These are phyloP conservation scores for Guyanaporus albipodus DNA, from an alignment of 768 basidiomycete genomes.

Conservation along the genomic window DNA sequence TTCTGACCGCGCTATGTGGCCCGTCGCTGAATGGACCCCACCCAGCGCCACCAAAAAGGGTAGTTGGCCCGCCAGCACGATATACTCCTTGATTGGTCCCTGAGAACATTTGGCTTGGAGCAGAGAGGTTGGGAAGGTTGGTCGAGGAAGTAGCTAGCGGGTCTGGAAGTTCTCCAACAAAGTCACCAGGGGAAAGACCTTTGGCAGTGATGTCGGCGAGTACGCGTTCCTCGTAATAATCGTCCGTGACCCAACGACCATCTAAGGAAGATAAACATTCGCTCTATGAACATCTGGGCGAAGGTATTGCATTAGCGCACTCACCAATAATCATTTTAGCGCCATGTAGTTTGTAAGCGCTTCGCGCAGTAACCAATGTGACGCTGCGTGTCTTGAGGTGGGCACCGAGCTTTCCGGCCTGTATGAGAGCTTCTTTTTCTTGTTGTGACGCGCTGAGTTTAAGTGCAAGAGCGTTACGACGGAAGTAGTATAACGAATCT, in stretches of 20 bases:
- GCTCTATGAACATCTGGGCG: not conserved
- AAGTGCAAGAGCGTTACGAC: slow-evolving; percentile 83
- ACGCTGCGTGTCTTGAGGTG: slow-evolving; percentile 90
- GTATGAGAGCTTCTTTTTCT: slow-evolving; percentile 92
- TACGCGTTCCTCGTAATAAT: slow-evolving; percentile 90
- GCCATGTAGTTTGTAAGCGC: slow-evolving; percentile 92
- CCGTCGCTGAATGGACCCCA: slow-evolving; percentile 88
- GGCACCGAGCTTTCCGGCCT: slow-evolving; percentile 79
- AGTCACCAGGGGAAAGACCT: slow-evolving; percentile 78
- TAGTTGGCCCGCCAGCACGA: slow-evolving; percentile 89
- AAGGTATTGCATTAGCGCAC: slow-evolving; percentile 21
- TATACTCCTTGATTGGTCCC: slow-evolving; percentile 68
- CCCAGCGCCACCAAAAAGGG: slow-evolving; percentile 81
- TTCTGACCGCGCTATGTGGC: slow-evolving; percentile 78
- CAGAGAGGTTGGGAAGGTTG: slow-evolving; percentile 37
- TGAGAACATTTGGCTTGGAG: slow-evolving; percentile 31
- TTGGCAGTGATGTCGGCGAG: slow-evolving; percentile 73
- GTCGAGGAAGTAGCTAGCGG: slow-evolving; percentile 51
- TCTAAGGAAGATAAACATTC: slow-evolving; percentile 43
- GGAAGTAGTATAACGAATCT: slow-evolving; percentile 97
- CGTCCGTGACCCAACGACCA: slow-evolving; percentile 89
- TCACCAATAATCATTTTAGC: slow-evolving; percentile 83
- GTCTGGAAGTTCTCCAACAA: slow-evolving; percentile 79
- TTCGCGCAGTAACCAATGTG: slow-evolving; percentile 88
- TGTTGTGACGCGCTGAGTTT: slow-evolving; percentile 86